Conservation (phyloP, 805 yeast species). For the Scheffersomyces lignosus region DNA sequence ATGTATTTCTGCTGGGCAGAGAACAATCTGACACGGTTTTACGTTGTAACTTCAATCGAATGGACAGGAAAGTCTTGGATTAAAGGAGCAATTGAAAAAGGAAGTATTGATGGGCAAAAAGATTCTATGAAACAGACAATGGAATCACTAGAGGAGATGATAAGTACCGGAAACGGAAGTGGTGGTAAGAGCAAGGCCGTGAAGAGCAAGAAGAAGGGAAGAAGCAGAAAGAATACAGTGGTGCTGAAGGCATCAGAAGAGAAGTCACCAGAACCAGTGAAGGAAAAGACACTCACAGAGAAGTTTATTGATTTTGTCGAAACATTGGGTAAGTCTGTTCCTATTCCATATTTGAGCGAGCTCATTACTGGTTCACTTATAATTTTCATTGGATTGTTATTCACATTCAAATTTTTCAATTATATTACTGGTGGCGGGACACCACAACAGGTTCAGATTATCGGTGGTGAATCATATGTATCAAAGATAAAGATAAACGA, state of each 20-base stretch:
- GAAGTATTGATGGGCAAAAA: constrained; percentile 77
- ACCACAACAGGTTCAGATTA: constrained; percentile 8
- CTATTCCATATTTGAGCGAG: constrained; percentile 27
- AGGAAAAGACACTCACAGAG: constrained; percentile 7
- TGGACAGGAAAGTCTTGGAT: constrained; percentile 96
- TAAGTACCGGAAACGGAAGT: constrained; percentile 19
- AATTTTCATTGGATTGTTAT: constrained; percentile 13
- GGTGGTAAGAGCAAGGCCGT: constrained; percentile 8
- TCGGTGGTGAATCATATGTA: constrained; percentile 7
- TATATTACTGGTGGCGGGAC: constrained; percentile 16
- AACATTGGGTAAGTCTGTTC: constrained; percentile 24
- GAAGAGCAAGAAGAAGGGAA: constrained; percentile 6
- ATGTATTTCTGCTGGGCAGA: constrained; percentile 75
- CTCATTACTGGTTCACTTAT: constrained; percentile 21
- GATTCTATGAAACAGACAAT: constrained; percentile 54
- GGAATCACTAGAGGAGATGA: constrained; percentile 44
- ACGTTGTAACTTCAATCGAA: constrained; percentile 70
- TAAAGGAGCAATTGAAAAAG: constrained; percentile 83
- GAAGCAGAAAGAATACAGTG: constrained; percentile 12
- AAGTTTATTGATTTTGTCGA: constrained; percentile 21
- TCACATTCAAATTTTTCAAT: constrained; percentile 10
- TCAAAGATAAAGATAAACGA: constrained; percentile 31
- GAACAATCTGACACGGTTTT: constrained; percentile 57
- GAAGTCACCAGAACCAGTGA: constrained; percentile 1
- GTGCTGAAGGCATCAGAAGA: constrained; percentile 2